Percentiles rank a stretch among this genome's conserved stretches.
phyloP scores from a whole-genome alignment of 345 rosid genomes.

The Carallia brachiata region DNA sequence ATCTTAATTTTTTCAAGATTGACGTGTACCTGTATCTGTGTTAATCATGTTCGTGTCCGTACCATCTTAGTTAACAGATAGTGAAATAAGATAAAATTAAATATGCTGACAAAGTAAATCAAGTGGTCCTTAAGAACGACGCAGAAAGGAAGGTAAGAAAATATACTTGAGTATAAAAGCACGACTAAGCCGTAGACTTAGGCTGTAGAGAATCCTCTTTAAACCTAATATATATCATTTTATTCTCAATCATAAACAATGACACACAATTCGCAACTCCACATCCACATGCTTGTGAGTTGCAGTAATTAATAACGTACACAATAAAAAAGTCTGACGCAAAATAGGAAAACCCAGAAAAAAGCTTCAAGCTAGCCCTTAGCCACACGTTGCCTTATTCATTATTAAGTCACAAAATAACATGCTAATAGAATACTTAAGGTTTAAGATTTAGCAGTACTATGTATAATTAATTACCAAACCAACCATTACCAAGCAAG shows the following conservation, averaged over 20 bases:
- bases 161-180: slow-evolving; percentile 27
- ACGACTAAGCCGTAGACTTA: slow-evolving; percentile 29
- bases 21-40: too few species aligned
- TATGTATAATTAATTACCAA: slow-evolving; percentile 16
- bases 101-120: slow-evolving; percentile 15
- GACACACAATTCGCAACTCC: slow-evolving; percentile 37
- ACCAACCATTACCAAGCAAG: slow-evolving; percentile 10
- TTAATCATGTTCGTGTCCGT: too few species aligned
- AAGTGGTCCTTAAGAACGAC: slow-evolving; percentile 45
- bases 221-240: slow-evolving; percentile 19
- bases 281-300: slow-evolving; percentile 42
- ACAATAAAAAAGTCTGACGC: slow-evolving; percentile 19
- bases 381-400: slow-evolving; percentile 27
- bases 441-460: slow-evolving; percentile 11
- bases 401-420: slow-evolving; percentile 15
- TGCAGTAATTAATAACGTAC: slow-evolving; percentile 21
- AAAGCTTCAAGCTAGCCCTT: slow-evolving; percentile 2
- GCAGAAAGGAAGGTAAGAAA: slow-evolving; percentile 28
- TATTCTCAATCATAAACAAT: slow-evolving; percentile 41
- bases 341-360: background rate
- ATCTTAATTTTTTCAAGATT: too few species aligned
- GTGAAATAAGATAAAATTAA: slow-evolving; percentile 7
- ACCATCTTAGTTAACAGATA: too few species aligned
- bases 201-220: slow-evolving; percentile 41
- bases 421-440: slow-evolving; percentile 12